Evolutionary conservation across 106 monocot species (phyloP).

Genomic region (Iris macrosiphon): DNA sequence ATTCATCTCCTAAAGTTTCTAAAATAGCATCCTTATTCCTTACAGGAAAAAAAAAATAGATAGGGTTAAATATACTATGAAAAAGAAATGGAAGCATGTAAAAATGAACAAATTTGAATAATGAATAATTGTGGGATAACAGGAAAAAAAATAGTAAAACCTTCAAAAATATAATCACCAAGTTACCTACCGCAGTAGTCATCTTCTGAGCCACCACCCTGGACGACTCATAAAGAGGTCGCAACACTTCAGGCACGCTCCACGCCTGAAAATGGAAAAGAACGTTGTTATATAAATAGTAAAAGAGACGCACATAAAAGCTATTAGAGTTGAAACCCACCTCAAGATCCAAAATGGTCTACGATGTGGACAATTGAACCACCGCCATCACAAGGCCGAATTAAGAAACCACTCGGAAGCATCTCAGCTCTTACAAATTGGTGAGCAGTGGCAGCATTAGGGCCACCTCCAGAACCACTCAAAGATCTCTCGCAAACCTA

Average conservation of each 20-base stretch:
- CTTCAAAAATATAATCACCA: too few relatives aligned
- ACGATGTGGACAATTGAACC: slow-evolving; percentile 99
- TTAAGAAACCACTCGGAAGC: slow-evolving; percentile 93
- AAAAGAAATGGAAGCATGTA: too few relatives aligned
- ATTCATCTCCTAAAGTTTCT: too few relatives aligned
- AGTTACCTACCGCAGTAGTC: slow-evolving; percentile 69
- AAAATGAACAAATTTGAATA: too few relatives aligned
- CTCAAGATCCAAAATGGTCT: slow-evolving; percentile 91
- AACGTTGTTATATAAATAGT: neutral
- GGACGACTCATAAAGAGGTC: slow-evolving; percentile 90
- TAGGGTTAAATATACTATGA: too few relatives aligned
- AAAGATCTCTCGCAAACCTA: slow-evolving; percentile 95
- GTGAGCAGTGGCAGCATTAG: slow-evolving; percentile 52
- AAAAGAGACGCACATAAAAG: neutral
- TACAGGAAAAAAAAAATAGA: too few relatives aligned
- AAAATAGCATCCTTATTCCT: too few relatives aligned
- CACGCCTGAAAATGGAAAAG: slow-evolving; percentile 42
- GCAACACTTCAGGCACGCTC: slow-evolving; percentile 91
- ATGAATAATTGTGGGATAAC: too few relatives aligned
- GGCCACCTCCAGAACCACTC: slow-evolving; percentile 62
- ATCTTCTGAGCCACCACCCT: slow-evolving; percentile 88
- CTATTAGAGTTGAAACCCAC: slow-evolving; percentile 23
- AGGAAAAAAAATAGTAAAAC: too few relatives aligned
- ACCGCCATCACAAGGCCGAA: slow-evolving; percentile 92
- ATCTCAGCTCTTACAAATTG: slow-evolving; percentile 92